These are phyloP conservation scores for Aspergillus costaricaensis DNA, from an alignment of 2,329 filamentous ascomycete species.

Conservation along the genomic window DNA sequence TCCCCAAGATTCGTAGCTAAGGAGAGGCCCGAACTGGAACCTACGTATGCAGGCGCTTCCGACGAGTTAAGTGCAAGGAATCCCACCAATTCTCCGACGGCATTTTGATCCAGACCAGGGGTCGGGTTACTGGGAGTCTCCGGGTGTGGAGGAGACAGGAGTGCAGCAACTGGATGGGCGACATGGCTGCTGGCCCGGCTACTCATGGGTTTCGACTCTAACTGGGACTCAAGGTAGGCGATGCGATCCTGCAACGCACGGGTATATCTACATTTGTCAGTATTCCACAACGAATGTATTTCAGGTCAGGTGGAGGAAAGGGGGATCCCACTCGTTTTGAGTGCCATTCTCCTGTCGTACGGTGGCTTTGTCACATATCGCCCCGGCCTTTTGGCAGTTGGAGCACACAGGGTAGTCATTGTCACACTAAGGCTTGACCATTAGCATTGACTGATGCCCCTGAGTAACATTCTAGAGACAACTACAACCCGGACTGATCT, in stretches of 20 bases:
- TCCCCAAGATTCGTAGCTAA: conserved; percentile 54
- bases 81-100: conserved; percentile 51
- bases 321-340: conserved; percentile 36
- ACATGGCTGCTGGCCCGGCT: conserved; percentile 17
- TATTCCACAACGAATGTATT: background rate
- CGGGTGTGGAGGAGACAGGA: conserved; percentile 27
- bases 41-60: conserved; percentile 54
- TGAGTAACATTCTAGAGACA: background rate
- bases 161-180: conserved; percentile 23
- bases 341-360: conserved; percentile 42
- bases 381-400: conserved; percentile 48
- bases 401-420: conserved; percentile 49
- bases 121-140: conserved; percentile 21
- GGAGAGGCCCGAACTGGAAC: conserved; percentile 53
- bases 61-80: conserved; percentile 49
- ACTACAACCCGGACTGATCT: background rate
- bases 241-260: conserved; percentile 47
- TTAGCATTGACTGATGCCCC: background rate
- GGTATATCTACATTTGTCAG: conserved; percentile 38
- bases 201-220: conserved; percentile 23
- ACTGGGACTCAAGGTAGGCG: conserved; percentile 43
- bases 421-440: conserved; percentile 39
- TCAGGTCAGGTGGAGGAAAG: background rate
- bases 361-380: conserved; percentile 46
- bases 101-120: conserved; percentile 36